Evolutionary conservation across 2,329 filamentous ascomycete genomes (phyloP), one percentile per base, ranked within the genome.

Genomic region (Xylariaceae sp.): DNA sequence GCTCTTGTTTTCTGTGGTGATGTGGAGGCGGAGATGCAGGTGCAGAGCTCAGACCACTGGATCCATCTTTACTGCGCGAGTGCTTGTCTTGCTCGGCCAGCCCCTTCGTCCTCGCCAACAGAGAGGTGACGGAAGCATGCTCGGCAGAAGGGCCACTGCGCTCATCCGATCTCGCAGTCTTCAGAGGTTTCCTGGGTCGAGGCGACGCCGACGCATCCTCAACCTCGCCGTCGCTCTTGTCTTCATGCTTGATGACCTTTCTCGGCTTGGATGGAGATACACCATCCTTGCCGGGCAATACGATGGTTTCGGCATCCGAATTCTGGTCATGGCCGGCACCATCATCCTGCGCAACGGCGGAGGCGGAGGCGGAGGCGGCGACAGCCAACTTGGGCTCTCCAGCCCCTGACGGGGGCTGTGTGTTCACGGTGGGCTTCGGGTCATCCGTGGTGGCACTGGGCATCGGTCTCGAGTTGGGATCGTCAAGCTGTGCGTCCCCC

Each of bases 241-340:
- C 75, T 52, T 81, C 78, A 44, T 80, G 74, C 53, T 79, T 80
- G 49, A 73, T 70, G 29, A 74, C 64, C 57, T 80, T 80, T 38
- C 75, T 70, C 38, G 65, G 64, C 56, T 80, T 80, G 38, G 75
- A 73, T 1, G 75, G 76, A 16, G 76, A 80, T 48, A 75, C 64
- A 24, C 74, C 75, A 52, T 80, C 72, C 51, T 80, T 81, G 18
- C 75, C 75, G 9, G 76, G 70, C 21, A 83, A 57, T 22, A 84
- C 78, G 41, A 83, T 80, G 11, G 80, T 84, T 59, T 84, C 80
- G 31, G 80, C 79, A 51, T 84, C 80, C 2, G 80, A 84, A 47
- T 80, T 77, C 50, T 70, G 76, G 38, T 79, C 77, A 37, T 62
- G 61, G 15, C 54, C 56, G 35, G 49, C 56, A 40, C 65, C 61